Evolutionary conservation across 768 basidiomycete species (phyloP), one percentile per base, ranked within the genome.

Genomic region (Naganishia randhawae): DNA sequence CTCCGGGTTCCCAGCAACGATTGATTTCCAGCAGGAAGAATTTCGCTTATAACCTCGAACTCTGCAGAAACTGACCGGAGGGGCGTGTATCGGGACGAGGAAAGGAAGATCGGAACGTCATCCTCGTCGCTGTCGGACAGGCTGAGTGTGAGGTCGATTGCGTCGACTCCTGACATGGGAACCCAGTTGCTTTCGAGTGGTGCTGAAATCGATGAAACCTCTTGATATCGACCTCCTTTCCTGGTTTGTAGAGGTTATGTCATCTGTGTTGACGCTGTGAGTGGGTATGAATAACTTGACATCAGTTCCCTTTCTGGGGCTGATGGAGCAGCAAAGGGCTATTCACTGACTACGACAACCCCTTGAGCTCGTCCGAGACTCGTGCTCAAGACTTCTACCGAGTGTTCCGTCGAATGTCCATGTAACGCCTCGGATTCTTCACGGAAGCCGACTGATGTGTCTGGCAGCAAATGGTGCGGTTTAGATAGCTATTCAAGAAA

Each of bases 121-220:
- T 31, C 35, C 8, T 61, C 57, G 17, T 61, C 57, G 57, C 32
- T 41, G 39, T 61, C 57, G 19, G 57, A 61, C 11, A 61, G 10
- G 35, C 27, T 39, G 37, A 61, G 57, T 2, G 57, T 61, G 39
- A 61, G 57, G 32, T 61, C 57, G 22, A 61, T 61, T 2, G 57
- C 57, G 22, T 61, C 31, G 57, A 22, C 45, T 48, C 45, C n/a
- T 55, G 57, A 61, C 57, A 61, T 61, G n/a, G 6, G 57, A 39
- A 25, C 3, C n/a, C 55, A 10, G 39, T 29, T 22, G 25, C 6
- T 61, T 61, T 41, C 57, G 37, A 22, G 37, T 41, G 41, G 35
- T 29, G 25, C 25, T 39, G 57, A 25, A 16, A 14, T 39, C n/a
- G n/a, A 55, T 1, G 33, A 19, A 32, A 22, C 33, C 32, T 25